Evolutionary conservation across 192 early-diverging fungal genomes (phyloP), one percentile per base, ranked within the genome.

Genomic region (Funneliformis mosseae): DNA sequence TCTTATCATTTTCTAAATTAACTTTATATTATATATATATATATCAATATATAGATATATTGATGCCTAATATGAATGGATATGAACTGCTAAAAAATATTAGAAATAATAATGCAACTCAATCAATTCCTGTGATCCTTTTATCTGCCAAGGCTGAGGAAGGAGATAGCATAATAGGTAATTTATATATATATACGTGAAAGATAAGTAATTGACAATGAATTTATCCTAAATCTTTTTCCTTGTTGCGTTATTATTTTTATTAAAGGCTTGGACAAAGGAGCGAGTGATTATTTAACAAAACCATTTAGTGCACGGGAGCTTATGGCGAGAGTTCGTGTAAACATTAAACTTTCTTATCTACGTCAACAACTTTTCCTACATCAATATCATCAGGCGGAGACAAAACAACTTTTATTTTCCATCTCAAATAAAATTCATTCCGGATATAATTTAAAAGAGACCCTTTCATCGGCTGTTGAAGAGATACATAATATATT

Each of bases 41-140:
- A 18, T n/a, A 41, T 6, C 64, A 9, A 77, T 5, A 14, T 27
- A 9, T 83, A 80, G 88, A 90, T 81, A 85, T 90, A 1, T 89
- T 85, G 71, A 92, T 92, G 91, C 91, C 91, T 0, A 85, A 87
- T n/a, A 84, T 92, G 87, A 86, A 91, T 79, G 91, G 91, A 5
- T 86, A 87, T 42, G 85, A 86, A 16, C 76, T 92, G 12, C 70
- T 89, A 2, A 82, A 83, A 68, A 80, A 69, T 6, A 73, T 92
- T 38, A 80, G 88, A 21, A 68, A 55, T 27, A 59, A 86, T n/a
- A 64, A 76, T 12, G 72, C 71, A 7, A 85, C 85, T 10, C 82
- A 84, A 77, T 78, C 78, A 39, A 84, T 88, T 11, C 91, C 91
- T 16, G 81, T 92, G n/a, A 92, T 92, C 41, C 64, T 92, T 33